phyloP scores from a whole-genome alignment of 805 yeast species.

The Candida golubevii region DNA sequence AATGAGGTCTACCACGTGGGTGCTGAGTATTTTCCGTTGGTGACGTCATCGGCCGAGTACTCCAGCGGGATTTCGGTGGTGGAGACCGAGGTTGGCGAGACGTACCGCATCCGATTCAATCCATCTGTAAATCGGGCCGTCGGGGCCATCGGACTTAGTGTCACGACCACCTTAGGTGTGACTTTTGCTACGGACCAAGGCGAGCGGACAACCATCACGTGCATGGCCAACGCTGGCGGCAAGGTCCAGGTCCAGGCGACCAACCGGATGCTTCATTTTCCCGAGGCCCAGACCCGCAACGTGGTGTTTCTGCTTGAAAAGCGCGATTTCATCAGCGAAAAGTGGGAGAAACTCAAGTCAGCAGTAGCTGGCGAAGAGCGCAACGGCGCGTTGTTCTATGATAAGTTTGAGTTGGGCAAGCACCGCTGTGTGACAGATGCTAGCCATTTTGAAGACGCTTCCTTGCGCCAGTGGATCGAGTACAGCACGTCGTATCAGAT shows the following conservation, averaged over 20 bases:
- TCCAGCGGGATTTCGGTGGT: constrained; percentile 8
- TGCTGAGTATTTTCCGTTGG: constrained; percentile 10
- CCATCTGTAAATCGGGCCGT: constrained; percentile 8
- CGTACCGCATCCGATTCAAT: constrained; percentile 1
- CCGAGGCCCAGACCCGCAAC: constrained; percentile 11
- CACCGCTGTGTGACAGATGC: constrained; percentile 17
- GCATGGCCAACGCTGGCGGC: constrained; percentile 16
- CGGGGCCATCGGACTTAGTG: background rate
- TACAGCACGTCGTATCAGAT: constrained; percentile 4
- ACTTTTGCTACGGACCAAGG: constrained; percentile 4
- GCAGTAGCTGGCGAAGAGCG: constrained; percentile 10
- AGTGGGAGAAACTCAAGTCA: constrained; percentile 11
- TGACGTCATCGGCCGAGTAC: constrained; percentile 11
- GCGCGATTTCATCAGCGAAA: constrained; percentile 1
- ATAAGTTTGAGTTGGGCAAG: constrained; percentile 8
- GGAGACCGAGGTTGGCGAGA: constrained; percentile 10
- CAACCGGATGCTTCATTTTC: constrained; percentile 14
- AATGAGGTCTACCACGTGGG: constrained; percentile 6
- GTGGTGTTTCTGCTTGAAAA: constrained; percentile 4
- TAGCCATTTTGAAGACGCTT: constrained; percentile 9
- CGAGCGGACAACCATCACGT: constrained; percentile 13
- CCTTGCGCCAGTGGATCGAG: constrained; percentile 11
- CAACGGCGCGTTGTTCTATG: constrained; percentile 13
- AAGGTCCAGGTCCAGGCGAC: constrained; percentile 16
- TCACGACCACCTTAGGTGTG: constrained; percentile 6